phyloP scores from a whole-genome alignment of 2,329 filamentous ascomycete species.

The Zymoseptoria tritici region DNA sequence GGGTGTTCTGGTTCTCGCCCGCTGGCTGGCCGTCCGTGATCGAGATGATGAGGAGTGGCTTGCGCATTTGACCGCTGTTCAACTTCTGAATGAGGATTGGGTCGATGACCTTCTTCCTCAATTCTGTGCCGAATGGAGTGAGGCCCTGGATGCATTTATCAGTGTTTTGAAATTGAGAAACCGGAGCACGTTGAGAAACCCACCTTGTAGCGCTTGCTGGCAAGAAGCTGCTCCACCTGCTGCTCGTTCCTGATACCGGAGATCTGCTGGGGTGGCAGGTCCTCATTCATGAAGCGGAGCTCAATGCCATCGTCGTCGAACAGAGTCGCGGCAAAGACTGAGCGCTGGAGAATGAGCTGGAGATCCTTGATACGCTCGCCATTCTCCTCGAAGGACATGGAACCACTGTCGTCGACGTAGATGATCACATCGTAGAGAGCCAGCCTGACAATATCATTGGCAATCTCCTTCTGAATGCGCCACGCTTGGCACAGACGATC shows the following conservation, averaged over 20 bases:
- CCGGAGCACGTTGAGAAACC: background rate
- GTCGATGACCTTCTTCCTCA: conserved; percentile 57
- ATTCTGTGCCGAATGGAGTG: conserved; percentile 58
- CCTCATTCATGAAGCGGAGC: conserved; percentile 63
- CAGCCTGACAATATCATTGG: conserved; percentile 56
- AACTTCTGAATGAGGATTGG: conserved; percentile 51
- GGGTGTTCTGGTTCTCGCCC: conserved; percentile 50
- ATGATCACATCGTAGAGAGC: conserved; percentile 56
- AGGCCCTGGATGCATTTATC: conserved; percentile 40
- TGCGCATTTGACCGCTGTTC: conserved; percentile 47
- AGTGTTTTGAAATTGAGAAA: background rate
- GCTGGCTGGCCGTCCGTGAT: conserved; percentile 62
- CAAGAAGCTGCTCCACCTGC: conserved; percentile 52
- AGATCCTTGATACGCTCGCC: conserved; percentile 61
- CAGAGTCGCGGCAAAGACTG: conserved; percentile 58
- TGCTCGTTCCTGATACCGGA: conserved; percentile 51
- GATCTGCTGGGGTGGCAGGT: conserved; percentile 38
- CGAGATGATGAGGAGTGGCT: conserved; percentile 58
- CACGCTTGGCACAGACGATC: conserved; percentile 51
- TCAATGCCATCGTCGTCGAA: conserved; percentile 63
- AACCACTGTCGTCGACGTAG: conserved; percentile 62
- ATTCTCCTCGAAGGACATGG: conserved; percentile 61
- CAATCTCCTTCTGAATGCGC: conserved; percentile 52
- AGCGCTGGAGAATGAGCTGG: conserved; percentile 55
- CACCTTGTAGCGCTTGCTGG: conserved; percentile 53